These are phyloP conservation scores for Paramecium bursaria DNA, from an alignment of 73 alveolate genomes.

Conservation along the genomic window DNA sequence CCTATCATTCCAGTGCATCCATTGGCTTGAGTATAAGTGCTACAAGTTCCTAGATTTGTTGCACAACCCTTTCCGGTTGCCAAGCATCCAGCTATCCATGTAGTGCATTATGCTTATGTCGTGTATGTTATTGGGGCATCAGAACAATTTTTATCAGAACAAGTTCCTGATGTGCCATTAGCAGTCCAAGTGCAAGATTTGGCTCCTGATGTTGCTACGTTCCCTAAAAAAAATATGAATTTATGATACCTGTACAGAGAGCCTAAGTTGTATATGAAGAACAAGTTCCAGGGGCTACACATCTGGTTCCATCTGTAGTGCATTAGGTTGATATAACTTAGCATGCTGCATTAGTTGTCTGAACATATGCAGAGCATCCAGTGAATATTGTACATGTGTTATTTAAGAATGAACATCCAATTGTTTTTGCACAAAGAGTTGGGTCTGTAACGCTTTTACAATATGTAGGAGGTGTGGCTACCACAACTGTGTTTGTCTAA, in stretches of 20 bases:
- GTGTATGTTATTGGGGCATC: background rate
- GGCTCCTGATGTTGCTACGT: too few relatives aligned
- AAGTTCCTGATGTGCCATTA: background rate
- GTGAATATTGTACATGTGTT: conserved; percentile 13
- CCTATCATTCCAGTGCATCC: too few relatives aligned
- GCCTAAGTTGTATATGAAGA: background rate
- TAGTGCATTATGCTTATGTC: conserved; percentile 7
- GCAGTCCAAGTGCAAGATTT: too few relatives aligned
- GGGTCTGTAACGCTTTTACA: background rate
- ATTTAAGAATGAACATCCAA: conserved; percentile 39
- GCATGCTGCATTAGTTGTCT: conserved; percentile 29
- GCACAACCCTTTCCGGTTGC: conserved; percentile 45
- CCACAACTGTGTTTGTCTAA: too few relatives aligned
- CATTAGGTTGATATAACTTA: conserved; percentile 9
- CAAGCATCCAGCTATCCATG: conserved; percentile 14
- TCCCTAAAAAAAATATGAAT: too few relatives aligned
- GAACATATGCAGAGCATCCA: conserved; percentile 52
- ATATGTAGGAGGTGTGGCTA: background rate
- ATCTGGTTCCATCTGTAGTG: conserved; percentile 25
- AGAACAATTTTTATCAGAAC: background rate
- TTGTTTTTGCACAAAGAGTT: background rate
- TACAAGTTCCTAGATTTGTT: too few relatives aligned
- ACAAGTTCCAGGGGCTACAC: conserved; percentile 15
- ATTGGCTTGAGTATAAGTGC: too few relatives aligned
- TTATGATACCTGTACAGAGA: conserved; percentile 1